phyloP scores from a whole-genome alignment of 1,139 yeast species.

The Eremothecium sinecaudum region DNA sequence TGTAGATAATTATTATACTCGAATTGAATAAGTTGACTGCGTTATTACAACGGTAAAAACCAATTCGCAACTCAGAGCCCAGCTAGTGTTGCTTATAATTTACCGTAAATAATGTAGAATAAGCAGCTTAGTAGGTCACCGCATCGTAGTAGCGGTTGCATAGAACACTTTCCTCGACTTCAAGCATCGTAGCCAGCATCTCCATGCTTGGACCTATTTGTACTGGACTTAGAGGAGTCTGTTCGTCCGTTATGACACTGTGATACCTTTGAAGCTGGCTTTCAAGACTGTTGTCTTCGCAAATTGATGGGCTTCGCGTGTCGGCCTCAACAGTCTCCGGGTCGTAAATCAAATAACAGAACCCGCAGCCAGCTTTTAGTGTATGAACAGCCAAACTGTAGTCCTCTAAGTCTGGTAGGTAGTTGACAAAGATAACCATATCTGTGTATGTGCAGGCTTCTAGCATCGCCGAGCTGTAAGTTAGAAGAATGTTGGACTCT shows the following conservation, averaged over 20 bases:
- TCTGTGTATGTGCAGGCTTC: slow-evolving; percentile 4
- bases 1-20: no score
- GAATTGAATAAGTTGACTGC: no score
- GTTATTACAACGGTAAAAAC: no score
- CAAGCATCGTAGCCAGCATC: slow-evolving; percentile 2
- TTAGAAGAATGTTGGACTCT: slow-evolving; percentile 2
- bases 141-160: slow-evolving; percentile 2
- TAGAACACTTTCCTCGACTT: slow-evolving; percentile 1
- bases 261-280: neutral
- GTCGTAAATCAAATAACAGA: slow-evolving; percentile 4
- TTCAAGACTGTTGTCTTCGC: neutral
- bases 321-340: slow-evolving; percentile 4
- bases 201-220: slow-evolving; percentile 2
- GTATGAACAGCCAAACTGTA: neutral
- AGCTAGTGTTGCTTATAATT: no score
- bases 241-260: neutral
- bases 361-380: slow-evolving; percentile 3
- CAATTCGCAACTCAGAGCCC: no score
- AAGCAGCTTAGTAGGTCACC: slow-evolving; percentile 1
- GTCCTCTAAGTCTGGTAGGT: slow-evolving; percentile 4
- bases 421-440: slow-evolving; percentile 3
- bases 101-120: no score
- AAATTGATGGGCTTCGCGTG: neutral
- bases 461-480: slow-evolving; percentile 4
- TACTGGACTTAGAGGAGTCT: neutral